Conservation (phyloP, 1,284 basidiomycete genomes). For the Athelia sp. region DNA sequence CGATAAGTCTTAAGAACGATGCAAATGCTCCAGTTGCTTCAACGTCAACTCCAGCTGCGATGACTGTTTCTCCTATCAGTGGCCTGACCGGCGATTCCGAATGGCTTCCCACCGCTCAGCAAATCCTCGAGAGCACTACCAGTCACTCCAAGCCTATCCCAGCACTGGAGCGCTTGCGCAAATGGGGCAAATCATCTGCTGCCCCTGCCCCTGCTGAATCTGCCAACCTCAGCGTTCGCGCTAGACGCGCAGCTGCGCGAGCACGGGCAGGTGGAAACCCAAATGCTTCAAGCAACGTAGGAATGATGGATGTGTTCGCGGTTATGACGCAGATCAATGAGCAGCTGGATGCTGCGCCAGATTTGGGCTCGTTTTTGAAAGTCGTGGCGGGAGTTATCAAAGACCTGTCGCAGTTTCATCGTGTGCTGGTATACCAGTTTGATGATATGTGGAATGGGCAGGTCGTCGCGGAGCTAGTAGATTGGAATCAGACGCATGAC, state of each 20-base stretch:
- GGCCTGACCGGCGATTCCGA: conserved; percentile 31
- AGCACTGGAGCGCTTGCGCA: conserved; percentile 66
- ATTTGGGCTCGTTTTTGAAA: conserved; percentile 73
- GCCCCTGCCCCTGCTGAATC: not conserved
- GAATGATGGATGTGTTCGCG: conserved; percentile 79
- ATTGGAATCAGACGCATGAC: conserved; percentile 79
- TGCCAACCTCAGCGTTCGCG: conserved; percentile 5
- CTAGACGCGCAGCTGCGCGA: not conserved
- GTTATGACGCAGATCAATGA: conserved; percentile 85
- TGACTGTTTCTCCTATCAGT: no score
- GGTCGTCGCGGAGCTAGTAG: conserved; percentile 81
- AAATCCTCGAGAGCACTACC: conserved; percentile 74
- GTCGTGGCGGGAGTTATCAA: conserved; percentile 79
- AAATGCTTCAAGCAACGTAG: conserved; percentile 36
- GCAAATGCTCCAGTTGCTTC: no score
- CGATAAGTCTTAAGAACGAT: no score
- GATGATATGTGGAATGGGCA: conserved; percentile 72
- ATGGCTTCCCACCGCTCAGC: conserved; percentile 51
- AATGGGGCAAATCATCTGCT: conserved; percentile 24
- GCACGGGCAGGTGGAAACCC: not conserved
- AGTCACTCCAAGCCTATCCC: conserved; percentile 69
- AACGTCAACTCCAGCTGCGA: no score
- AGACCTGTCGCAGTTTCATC: conserved; percentile 80
- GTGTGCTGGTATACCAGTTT: conserved; percentile 88
- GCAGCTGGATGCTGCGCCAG: conserved; percentile 68